Evolutionary conservation across 139 green algal species (phyloP), one percentile per base, ranked within the genome.

Genomic region (Zygnema circumcarinatum): DNA sequence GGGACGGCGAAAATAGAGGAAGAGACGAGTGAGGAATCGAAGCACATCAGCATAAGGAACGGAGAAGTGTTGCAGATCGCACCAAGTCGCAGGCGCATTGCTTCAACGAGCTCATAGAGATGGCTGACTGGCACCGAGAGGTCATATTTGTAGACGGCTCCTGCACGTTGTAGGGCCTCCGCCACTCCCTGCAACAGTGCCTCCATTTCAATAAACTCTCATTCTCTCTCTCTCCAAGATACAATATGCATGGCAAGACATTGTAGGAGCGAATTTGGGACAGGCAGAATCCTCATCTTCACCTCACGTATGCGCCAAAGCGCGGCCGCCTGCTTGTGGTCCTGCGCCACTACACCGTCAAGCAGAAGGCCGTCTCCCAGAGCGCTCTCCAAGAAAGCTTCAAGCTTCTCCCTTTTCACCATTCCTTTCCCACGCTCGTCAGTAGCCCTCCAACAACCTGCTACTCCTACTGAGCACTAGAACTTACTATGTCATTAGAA

Each of bases 261-360:
- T n/a, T n/a, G n/a, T n/a, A n/a, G n/a, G n/a, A n/a, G n/a, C n/a
- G n/a, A n/a, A n/a, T n/a, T n/a, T n/a, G n/a, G n/a, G n/a, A n/a
- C n/a, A n/a, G n/a, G n/a, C n/a, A n/a, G n/a, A n/a, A n/a, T n/a
- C n/a, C n/a, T n/a, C n/a, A n/a, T n/a, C n/a, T n/a, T n/a, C n/a
- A 93, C 94, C 91, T 99, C 96, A 1, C 97, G 81, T 7, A 99
- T 83, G 1, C 86, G 73, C 97, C 97, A 99, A 35, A 99, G 96
- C 67, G 82, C 87, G 2, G 74, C 81, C 1, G 92, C 89, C 90
- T 98, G 96, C 1, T 68, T 56, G 7, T 25, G 73, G 88, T 96
- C 94, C 81, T 95, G 91, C 22, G 93, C 92, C 29, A 95, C 54
- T 0, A 85, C 93, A 39, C 93, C 93, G 56, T 95, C 89, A 2